Conservation (phyloP, 2,329 filamentous ascomycete species). For the Fusarium ramigenum region DNA sequence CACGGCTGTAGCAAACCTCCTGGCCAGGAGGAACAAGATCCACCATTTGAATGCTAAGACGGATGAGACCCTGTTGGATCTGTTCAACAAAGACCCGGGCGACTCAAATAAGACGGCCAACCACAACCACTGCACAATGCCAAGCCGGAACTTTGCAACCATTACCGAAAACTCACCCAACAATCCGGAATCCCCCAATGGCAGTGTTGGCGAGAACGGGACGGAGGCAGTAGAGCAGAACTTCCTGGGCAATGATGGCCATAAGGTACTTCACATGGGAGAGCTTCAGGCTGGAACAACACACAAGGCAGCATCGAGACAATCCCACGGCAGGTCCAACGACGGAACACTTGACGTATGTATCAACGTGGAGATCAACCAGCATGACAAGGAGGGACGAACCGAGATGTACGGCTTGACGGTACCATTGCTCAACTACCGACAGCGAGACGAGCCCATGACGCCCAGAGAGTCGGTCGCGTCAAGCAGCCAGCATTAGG, state of each 20-base stretch:
- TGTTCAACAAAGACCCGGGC: conserved; percentile 92
- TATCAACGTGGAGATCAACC: conserved; percentile 87
- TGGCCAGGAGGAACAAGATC: conserved; percentile 89
- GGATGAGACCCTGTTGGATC: conserved; percentile 91
- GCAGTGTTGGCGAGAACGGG: conserved; percentile 34
- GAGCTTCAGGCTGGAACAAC: conserved; percentile 81
- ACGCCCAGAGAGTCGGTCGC: conserved; percentile 40
- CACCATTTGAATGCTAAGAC: conserved; percentile 77
- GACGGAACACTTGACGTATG: conserved; percentile 79
- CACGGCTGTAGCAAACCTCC: conserved; percentile 85
- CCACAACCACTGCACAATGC: conserved; percentile 87
- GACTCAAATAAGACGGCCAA: conserved; percentile 74
- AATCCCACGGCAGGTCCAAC: conserved; percentile 64
- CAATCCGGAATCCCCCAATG: conserved; percentile 46
- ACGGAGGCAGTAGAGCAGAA: conserved; percentile 32
- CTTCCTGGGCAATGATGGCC: conserved; percentile 67
- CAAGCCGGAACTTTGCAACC: conserved; percentile 92
- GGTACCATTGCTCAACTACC: conserved; percentile 73
- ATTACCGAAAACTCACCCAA: conserved; percentile 86
- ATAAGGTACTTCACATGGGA: conserved; percentile 76
- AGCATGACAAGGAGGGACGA: conserved; percentile 80
- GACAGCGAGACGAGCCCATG: conserved; percentile 37
- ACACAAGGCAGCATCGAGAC: conserved; percentile 74
- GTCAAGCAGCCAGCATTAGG: conserved; percentile 28
- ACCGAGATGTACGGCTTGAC: conserved; percentile 87